These are phyloP conservation scores for Orbilia javanica DNA, from an alignment of 2,329 filamentous ascomycete genomes.

Conservation along the genomic window DNA sequence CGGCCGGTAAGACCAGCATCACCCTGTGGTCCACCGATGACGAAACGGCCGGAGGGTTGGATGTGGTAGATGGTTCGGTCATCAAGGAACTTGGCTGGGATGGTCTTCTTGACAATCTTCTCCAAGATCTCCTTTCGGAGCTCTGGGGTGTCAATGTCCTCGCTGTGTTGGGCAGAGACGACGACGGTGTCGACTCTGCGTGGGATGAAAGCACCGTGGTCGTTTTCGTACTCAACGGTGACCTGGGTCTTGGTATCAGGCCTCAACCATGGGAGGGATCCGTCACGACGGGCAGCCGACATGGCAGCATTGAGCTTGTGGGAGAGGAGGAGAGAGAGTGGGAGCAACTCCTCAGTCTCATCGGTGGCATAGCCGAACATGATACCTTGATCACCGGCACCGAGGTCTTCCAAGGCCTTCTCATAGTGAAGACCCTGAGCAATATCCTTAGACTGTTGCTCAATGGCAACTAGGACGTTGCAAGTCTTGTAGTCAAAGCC, in stretches of 20 bases:
- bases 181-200: constrained; percentile 95
- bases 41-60: constrained; percentile 97
- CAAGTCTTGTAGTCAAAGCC: constrained; percentile 99
- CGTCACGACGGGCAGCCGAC: constrained; percentile 87
- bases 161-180: constrained; percentile 92
- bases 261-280: constrained; percentile 90
- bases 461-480: constrained; percentile 98
- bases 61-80: constrained; percentile 98
- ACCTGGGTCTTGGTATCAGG: constrained; percentile 99
- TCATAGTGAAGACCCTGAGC: constrained; percentile 99
- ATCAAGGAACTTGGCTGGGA: constrained; percentile 90
- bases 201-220: constrained; percentile 91
- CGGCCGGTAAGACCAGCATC: constrained; percentile 98
- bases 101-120: constrained; percentile 96
- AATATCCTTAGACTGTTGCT: constrained; percentile 99
- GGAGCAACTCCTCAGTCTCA: constrained; percentile 97
- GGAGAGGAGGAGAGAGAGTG: constrained; percentile 90
- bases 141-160: constrained; percentile 88
- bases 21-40: constrained; percentile 99
- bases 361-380: constrained; percentile 99
- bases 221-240: constrained; percentile 98
- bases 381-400: constrained; percentile 99
- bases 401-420: constrained; percentile 94
- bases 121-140: constrained; percentile 94
- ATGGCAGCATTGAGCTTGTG: constrained; percentile 98